Conservation (phyloP, 1,284 basidiomycete species). For the Pascua sp. region DNA sequence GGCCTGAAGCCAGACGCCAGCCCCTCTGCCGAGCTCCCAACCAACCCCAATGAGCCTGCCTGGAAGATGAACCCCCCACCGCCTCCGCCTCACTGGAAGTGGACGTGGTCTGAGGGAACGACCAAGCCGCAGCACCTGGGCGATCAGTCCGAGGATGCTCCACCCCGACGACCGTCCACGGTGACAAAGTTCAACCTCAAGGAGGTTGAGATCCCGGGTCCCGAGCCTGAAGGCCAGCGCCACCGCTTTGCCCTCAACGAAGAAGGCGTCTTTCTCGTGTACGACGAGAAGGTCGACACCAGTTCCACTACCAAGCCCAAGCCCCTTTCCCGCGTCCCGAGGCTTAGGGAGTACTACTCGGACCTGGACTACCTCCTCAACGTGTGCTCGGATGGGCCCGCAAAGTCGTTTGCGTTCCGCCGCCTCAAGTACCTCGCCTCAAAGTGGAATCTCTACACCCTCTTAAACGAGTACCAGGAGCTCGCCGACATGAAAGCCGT, state of each 20-base stretch:
- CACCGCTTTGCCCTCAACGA: conserved; percentile 73
- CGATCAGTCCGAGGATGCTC: conserved; percentile 9
- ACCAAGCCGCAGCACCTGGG: conserved; percentile 9
- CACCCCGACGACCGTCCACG: conserved; percentile 15
- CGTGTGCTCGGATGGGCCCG: conserved; percentile 88
- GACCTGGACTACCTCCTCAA: conserved; percentile 88
- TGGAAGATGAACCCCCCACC: conserved; percentile 90
- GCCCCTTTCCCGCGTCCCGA: conserved; percentile 75
- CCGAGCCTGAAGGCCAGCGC: conserved; percentile 27
- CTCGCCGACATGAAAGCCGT: conserved; percentile 89
- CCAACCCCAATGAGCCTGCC: neutral
- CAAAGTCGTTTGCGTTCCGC: conserved; percentile 92
- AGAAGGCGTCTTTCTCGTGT: conserved; percentile 83
- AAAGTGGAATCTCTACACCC: conserved; percentile 91
- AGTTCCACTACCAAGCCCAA: neutral
- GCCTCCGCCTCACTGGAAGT: conserved; percentile 91
- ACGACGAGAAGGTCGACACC: conserved; percentile 33
- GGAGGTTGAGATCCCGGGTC: conserved; percentile 66
- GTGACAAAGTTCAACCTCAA: conserved; percentile 53
- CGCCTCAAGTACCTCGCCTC: conserved; percentile 88
- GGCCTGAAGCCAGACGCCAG: conserved; percentile 64
- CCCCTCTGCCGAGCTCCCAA: conserved; percentile 31
- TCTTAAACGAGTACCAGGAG: conserved; percentile 93
- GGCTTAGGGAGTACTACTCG: conserved; percentile 88
- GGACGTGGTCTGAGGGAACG: conserved; percentile 50